Percentiles rank a stretch among this genome's conserved stretches.
Conservation (phyloP, 768 basidiomycete species). For the Candolleomyces eurysporus region DNA sequence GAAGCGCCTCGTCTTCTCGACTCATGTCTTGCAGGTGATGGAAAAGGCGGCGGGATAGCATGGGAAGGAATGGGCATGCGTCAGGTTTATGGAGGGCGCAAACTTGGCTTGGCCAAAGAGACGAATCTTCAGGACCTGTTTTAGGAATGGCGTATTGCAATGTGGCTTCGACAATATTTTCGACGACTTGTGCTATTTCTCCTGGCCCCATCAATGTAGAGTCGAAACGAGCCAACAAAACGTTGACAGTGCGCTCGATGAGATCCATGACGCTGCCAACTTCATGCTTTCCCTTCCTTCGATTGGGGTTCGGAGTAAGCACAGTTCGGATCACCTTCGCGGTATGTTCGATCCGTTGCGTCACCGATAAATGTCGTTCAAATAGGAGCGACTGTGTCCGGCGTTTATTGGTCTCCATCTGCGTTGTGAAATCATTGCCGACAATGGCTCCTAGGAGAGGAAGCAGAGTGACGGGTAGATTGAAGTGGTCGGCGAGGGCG, state of each 20-base stretch:
- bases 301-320: conserved; percentile 46
- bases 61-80: conserved; percentile 51
- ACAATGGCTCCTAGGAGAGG: conserved; percentile 77
- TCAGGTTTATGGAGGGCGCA: conserved; percentile 64
- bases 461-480: conserved; percentile 67
- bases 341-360: conserved; percentile 66
- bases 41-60: conserved; percentile 48
- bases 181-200: conserved; percentile 65
- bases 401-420: conserved; percentile 43
- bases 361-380: conserved; percentile 50
- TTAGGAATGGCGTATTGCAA: conserved; percentile 76
- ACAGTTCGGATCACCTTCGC: conserved; percentile 57
- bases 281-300: conserved; percentile 50
- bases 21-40: conserved; percentile 28
- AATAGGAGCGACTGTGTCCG: conserved; percentile 67
- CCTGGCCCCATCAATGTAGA: conserved; percentile 47
- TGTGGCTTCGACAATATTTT: conserved; percentile 70
- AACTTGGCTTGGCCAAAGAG: conserved; percentile 51
- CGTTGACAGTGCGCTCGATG: conserved; percentile 64
- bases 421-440: conserved; percentile 76
- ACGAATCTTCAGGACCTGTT: conserved; percentile 37
- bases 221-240: conserved; percentile 49
- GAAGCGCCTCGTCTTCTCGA: conserved; percentile 27
- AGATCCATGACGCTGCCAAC: conserved; percentile 75
- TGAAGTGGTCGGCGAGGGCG: conserved; percentile 59